phyloP scores from a whole-genome alignment of 129 eudicot genomes.

The Logfia minima region DNA sequence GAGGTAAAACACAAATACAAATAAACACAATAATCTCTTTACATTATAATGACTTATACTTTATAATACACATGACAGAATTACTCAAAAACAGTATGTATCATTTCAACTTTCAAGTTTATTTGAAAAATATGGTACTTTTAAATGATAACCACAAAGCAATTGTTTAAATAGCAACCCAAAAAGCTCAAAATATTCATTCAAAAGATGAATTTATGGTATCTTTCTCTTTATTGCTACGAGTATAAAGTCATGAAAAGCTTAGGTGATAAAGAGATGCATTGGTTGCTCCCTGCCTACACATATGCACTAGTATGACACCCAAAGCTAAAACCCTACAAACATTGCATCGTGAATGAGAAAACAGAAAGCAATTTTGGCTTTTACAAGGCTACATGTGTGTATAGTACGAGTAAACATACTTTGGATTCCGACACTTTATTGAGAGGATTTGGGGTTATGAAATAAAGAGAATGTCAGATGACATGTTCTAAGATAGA shows the following conservation, averaged over 20 bases:
- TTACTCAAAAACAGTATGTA: neutral
- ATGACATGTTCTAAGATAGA: constrained; percentile 38
- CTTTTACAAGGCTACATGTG: constrained; percentile 40
- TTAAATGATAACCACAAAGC: constrained; percentile 25
- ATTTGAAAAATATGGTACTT: constrained; percentile 16
- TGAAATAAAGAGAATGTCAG: constrained; percentile 41
- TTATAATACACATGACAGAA: neutral
- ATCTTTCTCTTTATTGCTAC: constrained; percentile 37
- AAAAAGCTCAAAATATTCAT: constrained; percentile 27
- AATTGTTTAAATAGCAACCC: constrained; percentile 22
- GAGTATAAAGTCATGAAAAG: constrained; percentile 39
- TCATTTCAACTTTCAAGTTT: constrained; percentile 18
- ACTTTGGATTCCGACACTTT: constrained; percentile 58
- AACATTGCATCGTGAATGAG: constrained; percentile 42
- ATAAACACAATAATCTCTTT: no score
- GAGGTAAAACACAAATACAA: no score
- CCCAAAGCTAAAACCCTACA: constrained; percentile 30
- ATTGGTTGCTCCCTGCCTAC: constrained; percentile 41
- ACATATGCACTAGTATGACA: constrained; percentile 10
- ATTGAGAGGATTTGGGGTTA: constrained; percentile 27
- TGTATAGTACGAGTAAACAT: constrained; percentile 11
- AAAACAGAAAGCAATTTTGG: constrained; percentile 50
- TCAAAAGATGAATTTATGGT: constrained; percentile 39
- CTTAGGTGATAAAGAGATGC: constrained; percentile 29
- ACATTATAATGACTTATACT: no score